Base-by-base conservation (phyloP, 2,329 filamentous ascomycete genomes). In the Fusarium musae region DNA sequence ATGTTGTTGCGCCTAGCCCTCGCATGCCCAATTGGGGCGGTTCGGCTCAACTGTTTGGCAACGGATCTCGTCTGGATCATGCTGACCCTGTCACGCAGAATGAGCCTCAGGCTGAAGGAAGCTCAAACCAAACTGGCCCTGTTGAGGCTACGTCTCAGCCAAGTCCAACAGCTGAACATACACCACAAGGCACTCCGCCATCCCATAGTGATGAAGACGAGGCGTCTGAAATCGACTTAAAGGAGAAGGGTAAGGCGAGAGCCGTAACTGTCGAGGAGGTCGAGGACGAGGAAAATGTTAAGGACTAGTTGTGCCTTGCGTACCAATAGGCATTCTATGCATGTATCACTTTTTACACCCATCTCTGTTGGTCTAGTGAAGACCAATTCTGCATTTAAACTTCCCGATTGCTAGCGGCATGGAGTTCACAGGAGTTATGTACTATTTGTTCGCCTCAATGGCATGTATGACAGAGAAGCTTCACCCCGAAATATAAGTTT, bases 11-110 rank as follows among this genome's bases (percentile, higher is more conserved):
- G 9, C 86, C 87, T 5, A 86, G 84, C 28, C 86, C 86, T 21
- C 77, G 86, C 28, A 77, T 84, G 65, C 87, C 87, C 9, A 85
- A 84, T 63, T 89, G 87, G 87, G 85, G 85, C 52, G 85, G 86
- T 19, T 79, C 85, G 5, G 82, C 85, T 21, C 87, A 88, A 74
- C 79, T 88, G 1, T 88, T 88, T 63, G 79, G 79, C 21, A 80
- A 77, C 53, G 79, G 79, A 23, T 62, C 77, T 43, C 76, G 78
- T 32, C 46, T 80, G 53, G 75, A 78, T 26, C 56, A 75, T 23
- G 49, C 56, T 10, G 78, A 81, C 23, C 21, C 73, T 26, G 57
- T 47, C 28, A 36, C 63, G 6, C 75, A 70, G 17, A 58, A 46
- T 21, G 75, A 73, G 46, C 40, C 59, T 5, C 69, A 72, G 44